These are phyloP conservation scores for Rhizophora apiculata DNA, from an alignment of 345 rosid genomes.

Conservation along the genomic window DNA sequence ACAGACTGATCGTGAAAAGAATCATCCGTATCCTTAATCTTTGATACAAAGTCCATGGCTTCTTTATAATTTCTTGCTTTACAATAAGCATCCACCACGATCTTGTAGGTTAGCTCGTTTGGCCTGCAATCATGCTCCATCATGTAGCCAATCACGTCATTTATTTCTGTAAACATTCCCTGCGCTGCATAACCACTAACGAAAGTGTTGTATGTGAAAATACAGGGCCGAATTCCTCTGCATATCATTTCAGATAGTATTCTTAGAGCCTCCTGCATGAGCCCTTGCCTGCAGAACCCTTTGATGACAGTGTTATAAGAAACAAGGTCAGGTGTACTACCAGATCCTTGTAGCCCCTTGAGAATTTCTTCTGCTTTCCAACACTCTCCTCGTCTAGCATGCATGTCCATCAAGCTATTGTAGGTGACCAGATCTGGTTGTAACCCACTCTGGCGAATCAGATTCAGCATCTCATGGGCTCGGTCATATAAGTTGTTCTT, in stretches of 20 bases:
- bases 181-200: constrained; percentile 60
- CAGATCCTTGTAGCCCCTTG: constrained; percentile 38
- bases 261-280: constrained; percentile 80
- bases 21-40: constrained; percentile 53
- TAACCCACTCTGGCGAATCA: constrained; percentile 54
- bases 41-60: constrained; percentile 73
- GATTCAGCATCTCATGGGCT: constrained; percentile 51
- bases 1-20: constrained; percentile 46
- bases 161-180: constrained; percentile 63
- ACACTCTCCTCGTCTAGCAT: constrained; percentile 73
- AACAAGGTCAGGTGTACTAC: constrained; percentile 61
- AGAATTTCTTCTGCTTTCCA: constrained; percentile 88
- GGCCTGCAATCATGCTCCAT: constrained; percentile 63
- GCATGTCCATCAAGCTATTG: constrained; percentile 93
- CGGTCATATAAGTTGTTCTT: constrained; percentile 61
- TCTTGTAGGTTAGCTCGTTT: constrained; percentile 79
- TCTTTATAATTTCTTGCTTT: constrained; percentile 58
- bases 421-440: constrained; percentile 77
- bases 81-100: constrained; percentile 81
- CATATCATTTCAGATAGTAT: constrained; percentile 68
- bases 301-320: constrained; percentile 91
- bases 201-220: constrained; percentile 82
- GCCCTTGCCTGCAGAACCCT: constrained; percentile 83
- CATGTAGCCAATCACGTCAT: constrained; percentile 70
- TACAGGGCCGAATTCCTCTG: constrained; percentile 68